A percentile compares a stretch with the other conserved stretches of the same genome.
phyloP scores from a whole-genome alignment of 2,329 filamentous ascomycete species.

The Trichoderma sp. region DNA sequence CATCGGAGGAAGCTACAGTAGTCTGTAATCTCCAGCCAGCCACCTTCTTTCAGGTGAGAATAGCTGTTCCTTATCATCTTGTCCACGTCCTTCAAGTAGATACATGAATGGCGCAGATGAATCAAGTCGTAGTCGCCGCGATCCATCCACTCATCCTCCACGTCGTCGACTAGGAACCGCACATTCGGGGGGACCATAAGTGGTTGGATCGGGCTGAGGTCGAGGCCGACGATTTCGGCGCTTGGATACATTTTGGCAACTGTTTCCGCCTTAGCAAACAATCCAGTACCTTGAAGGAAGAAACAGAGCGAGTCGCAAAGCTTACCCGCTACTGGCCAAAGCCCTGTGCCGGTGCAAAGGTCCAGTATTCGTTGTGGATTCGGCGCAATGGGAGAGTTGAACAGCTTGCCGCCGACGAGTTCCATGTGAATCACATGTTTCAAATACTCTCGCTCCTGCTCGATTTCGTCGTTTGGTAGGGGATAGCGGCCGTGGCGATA shows the following conservation, averaged over 20 bases:
- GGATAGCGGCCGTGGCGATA: slow-evolving; percentile 37
- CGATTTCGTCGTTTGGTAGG: slow-evolving; percentile 40
- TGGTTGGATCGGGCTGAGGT: slow-evolving; percentile 41
- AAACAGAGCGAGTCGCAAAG: neutral
- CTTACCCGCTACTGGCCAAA: slow-evolving; percentile 44
- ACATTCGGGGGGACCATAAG: slow-evolving; percentile 41
- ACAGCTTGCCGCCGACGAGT: slow-evolving; percentile 36
- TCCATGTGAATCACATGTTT: slow-evolving; percentile 39
- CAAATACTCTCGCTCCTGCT: slow-evolving; percentile 40
- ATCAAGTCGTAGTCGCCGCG: slow-evolving; percentile 30
- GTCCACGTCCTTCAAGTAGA: slow-evolving; percentile 22
- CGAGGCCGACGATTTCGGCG: slow-evolving; percentile 38
- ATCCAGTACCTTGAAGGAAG: neutral
- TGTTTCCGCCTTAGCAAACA: neutral
- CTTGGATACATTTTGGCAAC: slow-evolving; percentile 36
- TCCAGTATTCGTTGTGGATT: slow-evolving; percentile 38
- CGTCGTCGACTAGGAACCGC: slow-evolving; percentile 38
- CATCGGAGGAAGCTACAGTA: slow-evolving; percentile 34
- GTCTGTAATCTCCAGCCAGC: slow-evolving; percentile 44
- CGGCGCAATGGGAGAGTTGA: slow-evolving; percentile 40
- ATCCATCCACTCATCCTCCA: slow-evolving; percentile 33
- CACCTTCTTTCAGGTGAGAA: slow-evolving; percentile 39
- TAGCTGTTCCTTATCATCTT: slow-evolving; percentile 23
- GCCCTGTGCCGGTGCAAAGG: slow-evolving; percentile 35
- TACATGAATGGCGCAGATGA: slow-evolving; percentile 30